phyloP scores from a whole-genome alignment of 768 basidiomycete genomes.

The Boletus reticulatus region DNA sequence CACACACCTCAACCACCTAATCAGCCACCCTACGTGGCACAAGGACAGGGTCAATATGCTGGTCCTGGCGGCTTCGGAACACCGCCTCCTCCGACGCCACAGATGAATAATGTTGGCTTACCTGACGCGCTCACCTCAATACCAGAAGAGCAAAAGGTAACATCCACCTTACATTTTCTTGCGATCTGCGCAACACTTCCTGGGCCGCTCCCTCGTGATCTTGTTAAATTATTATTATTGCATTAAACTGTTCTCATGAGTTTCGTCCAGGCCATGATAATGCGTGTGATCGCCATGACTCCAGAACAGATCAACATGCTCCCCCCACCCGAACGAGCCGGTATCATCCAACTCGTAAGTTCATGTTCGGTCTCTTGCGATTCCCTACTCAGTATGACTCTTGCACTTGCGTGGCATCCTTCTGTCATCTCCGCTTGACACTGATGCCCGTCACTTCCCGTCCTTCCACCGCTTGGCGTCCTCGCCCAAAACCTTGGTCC shows the following conservation, averaged over 20 bases:
- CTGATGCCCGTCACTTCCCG: conserved; percentile 23
- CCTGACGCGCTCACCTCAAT: conserved; percentile 57
- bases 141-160: conserved; percentile 69
- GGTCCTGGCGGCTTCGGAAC: conserved; percentile 17
- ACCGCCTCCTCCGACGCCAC: conserved; percentile 20
- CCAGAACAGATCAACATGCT: conserved; percentile 79
- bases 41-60: conserved; percentile 20
- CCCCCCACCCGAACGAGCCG: conserved; percentile 69
- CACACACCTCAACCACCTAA: conserved; percentile 28
- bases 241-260: conserved; percentile 12
- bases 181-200: neutral
- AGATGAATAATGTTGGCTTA: conserved; percentile 27
- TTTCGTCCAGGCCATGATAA: conserved; percentile 59
- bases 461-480: conserved; percentile 10
- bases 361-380: neutral
- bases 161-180: conserved; percentile 10
- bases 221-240: neutral
- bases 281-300: conserved; percentile 79
- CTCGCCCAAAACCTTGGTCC: conserved; percentile 1
- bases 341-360: conserved; percentile 81
- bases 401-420: conserved; percentile 3
- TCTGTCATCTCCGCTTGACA: conserved; percentile 24
- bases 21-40: conserved; percentile 18
- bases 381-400: conserved; percentile 11
- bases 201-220: neutral